Conservation (phyloP, 2,329 filamentous ascomycete genomes). For the Plectosphaerella plurivora region DNA sequence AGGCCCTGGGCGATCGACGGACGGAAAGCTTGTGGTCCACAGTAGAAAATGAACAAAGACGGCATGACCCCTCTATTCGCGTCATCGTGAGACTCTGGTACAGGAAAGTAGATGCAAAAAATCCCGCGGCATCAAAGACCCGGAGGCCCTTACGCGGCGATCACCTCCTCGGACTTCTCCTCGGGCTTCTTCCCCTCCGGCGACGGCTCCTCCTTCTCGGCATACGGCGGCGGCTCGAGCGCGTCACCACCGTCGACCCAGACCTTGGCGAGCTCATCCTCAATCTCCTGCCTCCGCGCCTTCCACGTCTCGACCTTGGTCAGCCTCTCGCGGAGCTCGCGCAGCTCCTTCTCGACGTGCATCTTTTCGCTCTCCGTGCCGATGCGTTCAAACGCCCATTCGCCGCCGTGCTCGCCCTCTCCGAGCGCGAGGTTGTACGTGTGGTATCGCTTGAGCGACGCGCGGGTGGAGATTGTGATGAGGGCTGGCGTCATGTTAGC, state of each 20-base stretch:
- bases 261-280: slow-evolving; percentile 67
- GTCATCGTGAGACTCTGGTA: slow-evolving; percentile 5
- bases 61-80: neutral
- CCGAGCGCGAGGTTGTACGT: slow-evolving; percentile 85
- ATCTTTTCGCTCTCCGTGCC: slow-evolving; percentile 91
- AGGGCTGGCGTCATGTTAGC: slow-evolving; percentile 52
- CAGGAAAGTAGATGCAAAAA: neutral
- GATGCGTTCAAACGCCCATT: slow-evolving; percentile 91
- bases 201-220: slow-evolving; percentile 13
- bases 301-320: slow-evolving; percentile 83
- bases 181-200: slow-evolving; percentile 2
- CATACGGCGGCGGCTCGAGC: slow-evolving; percentile 43
- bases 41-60: slow-evolving; percentile 5
- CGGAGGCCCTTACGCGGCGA: neutral
- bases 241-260: slow-evolving; percentile 51
- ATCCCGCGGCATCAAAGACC: neutral
- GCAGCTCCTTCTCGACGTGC: slow-evolving; percentile 85
- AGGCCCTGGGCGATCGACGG: neutral
- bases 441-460: slow-evolving; percentile 93
- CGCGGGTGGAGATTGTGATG: slow-evolving; percentile 92
- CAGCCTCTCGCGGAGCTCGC: slow-evolving; percentile 75
- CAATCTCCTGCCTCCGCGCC: slow-evolving; percentile 71
- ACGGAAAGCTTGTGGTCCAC: neutral
- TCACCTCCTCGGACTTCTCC: slow-evolving; percentile 7
- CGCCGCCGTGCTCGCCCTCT: slow-evolving; percentile 72